Evolutionary conservation across 2,329 filamentous ascomycete species (phyloP), one percentile per base, ranked within the genome.

Genomic region (Fusarium goolgardi): DNA sequence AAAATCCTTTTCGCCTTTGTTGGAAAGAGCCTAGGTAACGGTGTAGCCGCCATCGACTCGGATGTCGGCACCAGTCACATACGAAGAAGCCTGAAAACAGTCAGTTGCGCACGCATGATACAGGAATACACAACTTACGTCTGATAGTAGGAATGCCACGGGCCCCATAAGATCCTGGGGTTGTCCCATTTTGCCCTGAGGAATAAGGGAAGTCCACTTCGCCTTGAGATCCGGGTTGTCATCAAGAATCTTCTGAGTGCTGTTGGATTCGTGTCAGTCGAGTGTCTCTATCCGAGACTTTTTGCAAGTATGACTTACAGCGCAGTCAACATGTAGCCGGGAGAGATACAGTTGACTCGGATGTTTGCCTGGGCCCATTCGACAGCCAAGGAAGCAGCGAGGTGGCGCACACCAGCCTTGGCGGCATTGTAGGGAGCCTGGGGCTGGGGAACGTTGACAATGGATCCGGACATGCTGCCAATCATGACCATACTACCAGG

Each of bases 311-410:
- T 45, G 39, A 82, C 91, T 87, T 85, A 95, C 91, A 97, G 82
- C 60, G 94, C 92, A 18, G 95, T 97, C 71, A 97, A 83, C 95
- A 98, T 98, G 81, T 98, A 98, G 44, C 96, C 95, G 0, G 95
- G 95, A 31, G 91, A 94, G 78, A 98, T 96, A 80, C 92, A 96
- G 83, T 98, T 98, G 71, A 98, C 95, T 35, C 95, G 88, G 76
- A 98, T 97, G 71, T 90, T 90, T 37, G 90, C 88, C 71, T 90
- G 85, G 0, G 95, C 94, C 95, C 96, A 98, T 80, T 98, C 96
- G 51, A 97, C 94, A 35, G 94, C 94, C 73, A 97, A 85, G 69
- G 91, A 96, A 37, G 92, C 87, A 15, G 93, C 94, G 63, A 98
- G 81, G 80, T 98, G 95, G 65, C 94, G 86, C 45, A 98, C 91